These are phyloP conservation scores for Fulvia fulva DNA, from an alignment of 2,329 filamentous ascomycete genomes.

Conservation along the genomic window DNA sequence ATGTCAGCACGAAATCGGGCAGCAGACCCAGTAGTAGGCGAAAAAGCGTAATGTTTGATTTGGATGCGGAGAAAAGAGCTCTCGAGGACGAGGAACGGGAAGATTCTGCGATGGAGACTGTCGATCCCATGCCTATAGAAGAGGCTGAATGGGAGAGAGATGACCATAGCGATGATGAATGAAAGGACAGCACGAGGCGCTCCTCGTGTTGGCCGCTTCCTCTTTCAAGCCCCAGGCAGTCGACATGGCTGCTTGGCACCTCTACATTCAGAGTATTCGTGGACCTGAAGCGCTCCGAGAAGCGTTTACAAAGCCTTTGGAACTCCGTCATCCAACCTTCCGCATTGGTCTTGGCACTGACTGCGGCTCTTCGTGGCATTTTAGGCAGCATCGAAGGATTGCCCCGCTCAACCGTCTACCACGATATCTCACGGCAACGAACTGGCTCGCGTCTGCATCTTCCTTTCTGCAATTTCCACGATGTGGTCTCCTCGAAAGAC, in stretches of 20 bases:
- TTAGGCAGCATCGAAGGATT: neutral
- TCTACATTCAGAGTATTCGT: too few species aligned
- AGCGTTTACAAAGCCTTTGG: too few species aligned
- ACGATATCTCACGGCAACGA: neutral
- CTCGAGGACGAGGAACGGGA: conserved; percentile 16
- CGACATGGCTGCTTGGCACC: too few species aligned
- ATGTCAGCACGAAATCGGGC: conserved; percentile 9
- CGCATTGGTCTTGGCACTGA: too few species aligned
- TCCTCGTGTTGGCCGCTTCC: neutral
- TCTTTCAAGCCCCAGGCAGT: too few species aligned
- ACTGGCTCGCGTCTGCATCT: neutral
- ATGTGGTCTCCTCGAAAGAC: neutral
- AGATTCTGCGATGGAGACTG: conserved; percentile 15
- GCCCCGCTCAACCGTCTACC: too few species aligned
- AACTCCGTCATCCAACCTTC: too few species aligned
- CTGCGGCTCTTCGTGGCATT: too few species aligned
- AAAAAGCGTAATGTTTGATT: conserved; percentile 31
- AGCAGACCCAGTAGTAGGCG: conserved; percentile 7
- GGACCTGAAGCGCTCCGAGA: too few species aligned
- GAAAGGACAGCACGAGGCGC: neutral
- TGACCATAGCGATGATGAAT: neutral
- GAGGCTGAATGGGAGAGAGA: conserved; percentile 18
- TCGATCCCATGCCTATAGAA: conserved; percentile 31
- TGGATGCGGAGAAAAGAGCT: conserved; percentile 21
- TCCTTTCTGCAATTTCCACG: neutral